Evolutionary conservation across 352 stramenopile species (phyloP).

Genomic region (Phytophthora litchii): DNA sequence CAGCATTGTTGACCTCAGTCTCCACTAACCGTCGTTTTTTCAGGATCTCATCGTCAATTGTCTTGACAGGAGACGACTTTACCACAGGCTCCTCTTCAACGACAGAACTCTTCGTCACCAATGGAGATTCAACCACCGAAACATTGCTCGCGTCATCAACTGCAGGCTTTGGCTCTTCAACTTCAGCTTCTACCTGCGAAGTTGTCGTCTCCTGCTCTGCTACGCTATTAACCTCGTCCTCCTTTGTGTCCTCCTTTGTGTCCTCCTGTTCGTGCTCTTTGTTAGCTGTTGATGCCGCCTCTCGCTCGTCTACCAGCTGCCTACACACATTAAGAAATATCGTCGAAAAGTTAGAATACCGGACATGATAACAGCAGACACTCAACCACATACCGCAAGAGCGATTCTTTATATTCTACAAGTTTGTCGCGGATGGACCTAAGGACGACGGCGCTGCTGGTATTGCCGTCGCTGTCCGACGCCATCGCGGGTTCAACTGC

Average conservation of each 20-base stretch:
- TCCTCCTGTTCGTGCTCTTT: slow-evolving; percentile 17
- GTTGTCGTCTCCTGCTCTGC: slow-evolving; percentile 14
- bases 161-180: neutral
- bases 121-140: slow-evolving; percentile 6
- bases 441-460: slow-evolving; percentile 50
- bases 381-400: slow-evolving; percentile 58
- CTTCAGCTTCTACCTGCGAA: slow-evolving; percentile 6
- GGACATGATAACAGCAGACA: neutral
- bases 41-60: slow-evolving; percentile 15
- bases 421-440: slow-evolving; percentile 63
- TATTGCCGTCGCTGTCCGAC: slow-evolving; percentile 44
- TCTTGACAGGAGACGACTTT: slow-evolving; percentile 5
- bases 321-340: slow-evolving; percentile 31
- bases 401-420: slow-evolving; percentile 72
- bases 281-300: slow-evolving; percentile 35
- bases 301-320: slow-evolving; percentile 65
- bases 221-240: slow-evolving; percentile 35
- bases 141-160: neutral
- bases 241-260: slow-evolving; percentile 6
- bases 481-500: slow-evolving; percentile 64
- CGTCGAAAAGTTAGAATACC: slow-evolving; percentile 7
- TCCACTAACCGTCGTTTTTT: slow-evolving; percentile 42
- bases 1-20: slow-evolving; percentile 2
- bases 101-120: slow-evolving; percentile 13
- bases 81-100: slow-evolving; percentile 14